Evolutionary conservation across 768 basidiomycete genomes (phyloP).

Genomic region (Lentinula raphanica): DNA sequence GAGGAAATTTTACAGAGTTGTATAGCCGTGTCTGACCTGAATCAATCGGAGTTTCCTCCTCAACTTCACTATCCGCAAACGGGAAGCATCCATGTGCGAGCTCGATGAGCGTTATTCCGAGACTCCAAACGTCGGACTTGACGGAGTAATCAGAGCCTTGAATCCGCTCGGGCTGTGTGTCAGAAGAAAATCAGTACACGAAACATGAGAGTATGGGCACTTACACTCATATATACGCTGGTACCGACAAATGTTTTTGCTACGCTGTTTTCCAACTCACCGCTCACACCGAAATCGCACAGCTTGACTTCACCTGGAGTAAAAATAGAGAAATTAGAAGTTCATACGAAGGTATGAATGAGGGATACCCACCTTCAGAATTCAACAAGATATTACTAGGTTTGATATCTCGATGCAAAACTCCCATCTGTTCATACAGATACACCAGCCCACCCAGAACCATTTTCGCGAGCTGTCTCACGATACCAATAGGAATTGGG

Average conservation of each 20-base stretch:
- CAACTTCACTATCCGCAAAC: constrained; percentile 59
- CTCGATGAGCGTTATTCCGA: constrained; percentile 95
- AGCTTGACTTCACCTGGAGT: constrained; percentile 96
- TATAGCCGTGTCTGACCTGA: too few relatives aligned
- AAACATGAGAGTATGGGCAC: too few relatives aligned
- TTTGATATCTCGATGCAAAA: constrained; percentile 78
- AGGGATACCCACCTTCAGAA: constrained; percentile 54
- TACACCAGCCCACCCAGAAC: constrained; percentile 95
- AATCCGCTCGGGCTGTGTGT: constrained; percentile 88
- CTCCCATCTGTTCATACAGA: constrained; percentile 93
- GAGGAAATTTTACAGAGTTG: too few relatives aligned
- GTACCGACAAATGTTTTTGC: constrained; percentile 99
- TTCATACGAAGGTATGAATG: constrained; percentile 26
- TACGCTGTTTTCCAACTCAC: constrained; percentile 97
- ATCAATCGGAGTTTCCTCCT: neutral
- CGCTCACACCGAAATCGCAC: constrained; percentile 98
- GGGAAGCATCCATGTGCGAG: constrained; percentile 98
- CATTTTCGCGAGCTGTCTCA: constrained; percentile 86
- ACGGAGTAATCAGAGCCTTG: constrained; percentile 98
- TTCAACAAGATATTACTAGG: constrained; percentile 97
- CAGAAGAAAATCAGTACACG: constrained; percentile 25
- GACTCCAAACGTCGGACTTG: constrained; percentile 99
- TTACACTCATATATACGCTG: constrained; percentile 98
- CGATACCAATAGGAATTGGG: constrained; percentile 85
- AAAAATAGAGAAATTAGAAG: constrained; percentile 93